Evolutionary conservation across 2,329 filamentous ascomycete species (phyloP).

Genomic region (Harringtonia lauricola): DNA sequence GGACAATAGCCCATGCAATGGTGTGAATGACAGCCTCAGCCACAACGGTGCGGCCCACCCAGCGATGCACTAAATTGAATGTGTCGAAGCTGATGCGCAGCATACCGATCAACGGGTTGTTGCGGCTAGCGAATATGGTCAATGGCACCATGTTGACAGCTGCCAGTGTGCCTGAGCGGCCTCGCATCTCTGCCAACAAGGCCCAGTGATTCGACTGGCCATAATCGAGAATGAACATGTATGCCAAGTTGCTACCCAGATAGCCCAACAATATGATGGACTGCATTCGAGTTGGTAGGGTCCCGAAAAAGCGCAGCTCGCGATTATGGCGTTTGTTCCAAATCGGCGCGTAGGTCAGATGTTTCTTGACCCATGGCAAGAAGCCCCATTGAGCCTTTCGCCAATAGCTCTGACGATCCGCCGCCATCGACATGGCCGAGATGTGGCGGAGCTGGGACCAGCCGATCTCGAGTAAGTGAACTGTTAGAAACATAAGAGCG

Average conservation of each 20-base stretch:
- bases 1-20: constrained; percentile 62
- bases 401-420: constrained; percentile 48
- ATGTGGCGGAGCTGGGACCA: constrained; percentile 49
- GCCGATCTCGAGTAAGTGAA: constrained; percentile 41
- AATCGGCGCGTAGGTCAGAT: constrained; percentile 52
- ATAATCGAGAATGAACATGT: constrained; percentile 54
- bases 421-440: constrained; percentile 42
- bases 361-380: constrained; percentile 52
- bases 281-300: constrained; percentile 55
- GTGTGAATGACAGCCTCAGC: constrained; percentile 61
- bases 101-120: constrained; percentile 78
- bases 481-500: constrained; percentile 38
- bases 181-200: constrained; percentile 71
- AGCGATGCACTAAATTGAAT: constrained; percentile 83
- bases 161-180: constrained; percentile 73
- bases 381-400: constrained; percentile 43
- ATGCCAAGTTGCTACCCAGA: constrained; percentile 48
- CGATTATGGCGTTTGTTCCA: constrained; percentile 54
- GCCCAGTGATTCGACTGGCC: constrained; percentile 44
- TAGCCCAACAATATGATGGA: constrained; percentile 45
- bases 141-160: constrained; percentile 88
- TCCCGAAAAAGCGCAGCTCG: constrained; percentile 40
- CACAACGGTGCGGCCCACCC: constrained; percentile 67
- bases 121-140: constrained; percentile 78
- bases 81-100: constrained; percentile 90